Base-by-base conservation (phyloP, 352 stramenopile genomes). In the Phytophthora sansomeana region DNA sequence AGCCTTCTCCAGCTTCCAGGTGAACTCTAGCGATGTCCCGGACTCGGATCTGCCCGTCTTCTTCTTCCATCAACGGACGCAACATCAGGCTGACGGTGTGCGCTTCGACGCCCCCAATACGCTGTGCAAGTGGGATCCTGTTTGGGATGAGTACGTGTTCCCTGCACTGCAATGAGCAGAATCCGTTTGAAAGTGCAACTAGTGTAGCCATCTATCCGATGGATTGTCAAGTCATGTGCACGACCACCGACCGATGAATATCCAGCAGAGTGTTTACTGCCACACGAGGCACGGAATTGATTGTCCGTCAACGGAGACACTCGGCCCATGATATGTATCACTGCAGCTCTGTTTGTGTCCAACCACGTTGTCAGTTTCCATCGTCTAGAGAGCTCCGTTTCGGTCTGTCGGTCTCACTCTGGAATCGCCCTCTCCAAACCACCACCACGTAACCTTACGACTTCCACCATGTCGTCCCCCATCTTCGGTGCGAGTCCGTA, bases 401-500 rank as follows among this genome's bases (percentile, higher is more conserved):
- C 35, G 14, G 21, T 24, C 21, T 1, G 5, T 24, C 38, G 38
- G 38, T 44, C 16, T 30, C 60, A 71, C 33, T 67, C 53, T 35
- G 59, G 35, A 50, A 52, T 70, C 46, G 17, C 39, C 46, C 9
- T n/a, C 41, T 30, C 35, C 14, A n/a, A n/a, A 10, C 21, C 29
- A 54, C 4, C 7, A 24, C 8, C 2, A 14, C 21, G 3, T 0
- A 14, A 17, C 5, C 17, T 26, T n/a, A 38, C 21, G 21, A 24
- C 9, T 10, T n/a, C 36, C 11, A 21, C 13, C 47, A 75, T 72
- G 67, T 50, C 62, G 46, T 75, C 58, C 36, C 49, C 63, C 36
- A 49, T 64, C 50, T 74, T 52, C 50, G 33, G 49, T 48, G 56
- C 47, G 8, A 69, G 57, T 53, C 30, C 63, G 33, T 75, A 78